Conservation (phyloP, 106 monocot genomes). For the Allium sativum region DNA sequence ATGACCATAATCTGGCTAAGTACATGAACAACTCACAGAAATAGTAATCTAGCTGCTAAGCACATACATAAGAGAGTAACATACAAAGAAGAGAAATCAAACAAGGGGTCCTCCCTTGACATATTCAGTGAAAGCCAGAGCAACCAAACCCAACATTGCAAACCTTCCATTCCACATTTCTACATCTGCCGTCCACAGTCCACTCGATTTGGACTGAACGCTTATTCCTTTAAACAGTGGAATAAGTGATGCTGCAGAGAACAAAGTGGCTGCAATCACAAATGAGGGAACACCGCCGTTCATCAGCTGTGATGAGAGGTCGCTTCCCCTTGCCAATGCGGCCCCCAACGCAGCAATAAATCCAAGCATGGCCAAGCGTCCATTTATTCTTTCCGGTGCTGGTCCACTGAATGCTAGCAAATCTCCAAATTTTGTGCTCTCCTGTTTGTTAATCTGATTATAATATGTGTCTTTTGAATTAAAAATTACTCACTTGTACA, state of each 20-base stretch:
- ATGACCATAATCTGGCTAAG: too few species aligned
- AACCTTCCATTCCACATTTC: slow-evolving; percentile 70
- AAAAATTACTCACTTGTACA: too few species aligned
- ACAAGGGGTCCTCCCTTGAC: slow-evolving; percentile 58
- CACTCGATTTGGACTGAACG: slow-evolving; percentile 21
- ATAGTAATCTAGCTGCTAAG: too few species aligned
- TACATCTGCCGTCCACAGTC: slow-evolving; percentile 39
- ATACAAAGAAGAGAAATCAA: too few species aligned
- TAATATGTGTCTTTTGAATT: too few species aligned
- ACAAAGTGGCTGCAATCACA: slow-evolving; percentile 14
- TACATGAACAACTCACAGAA: too few species aligned
- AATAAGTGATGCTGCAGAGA: slow-evolving; percentile 55
- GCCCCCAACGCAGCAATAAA: slow-evolving; percentile 50
- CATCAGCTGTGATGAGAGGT: slow-evolving; percentile 30
- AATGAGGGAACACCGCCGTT: slow-evolving; percentile 52
- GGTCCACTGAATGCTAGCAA: slow-evolving; percentile 60
- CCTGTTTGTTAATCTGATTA: too few species aligned
- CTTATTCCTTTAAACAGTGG: slow-evolving; percentile 52
- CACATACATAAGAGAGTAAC: too few species aligned
- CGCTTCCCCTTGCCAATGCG: slow-evolving; percentile 31
- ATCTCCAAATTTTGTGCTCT: slow-evolving; percentile 47
- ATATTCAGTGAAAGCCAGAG: slow-evolving; percentile 59
- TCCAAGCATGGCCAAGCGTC: slow-evolving; percentile 70
- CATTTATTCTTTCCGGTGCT: slow-evolving; percentile 72
- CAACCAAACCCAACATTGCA: slow-evolving; percentile 68